These are phyloP conservation scores for Fusarium fujikuroi DNA, from an alignment of 2,329 filamentous ascomycete genomes.

Conservation along the genomic window DNA sequence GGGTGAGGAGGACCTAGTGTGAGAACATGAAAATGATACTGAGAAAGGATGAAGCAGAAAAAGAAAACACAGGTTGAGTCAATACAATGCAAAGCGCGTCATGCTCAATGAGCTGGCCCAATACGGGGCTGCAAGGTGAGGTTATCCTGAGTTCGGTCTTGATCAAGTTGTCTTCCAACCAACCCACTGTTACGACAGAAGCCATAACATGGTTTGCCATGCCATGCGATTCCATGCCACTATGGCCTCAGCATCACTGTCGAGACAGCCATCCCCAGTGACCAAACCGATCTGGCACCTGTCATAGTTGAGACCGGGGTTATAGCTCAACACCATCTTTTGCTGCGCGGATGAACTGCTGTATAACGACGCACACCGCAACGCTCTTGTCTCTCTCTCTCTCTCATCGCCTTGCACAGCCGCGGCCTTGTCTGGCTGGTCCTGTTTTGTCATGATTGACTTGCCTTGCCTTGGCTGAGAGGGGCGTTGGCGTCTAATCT, in stretches of 20 bases:
- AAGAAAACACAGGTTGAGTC: conserved; percentile 23
- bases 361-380: conserved; percentile 36
- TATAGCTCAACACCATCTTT: conserved; percentile 17
- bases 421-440: conserved; percentile 29
- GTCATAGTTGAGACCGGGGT: conserved; percentile 30
- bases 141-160: conserved; percentile 27
- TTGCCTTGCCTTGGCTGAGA: conserved; percentile 28
- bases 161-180: conserved; percentile 16
- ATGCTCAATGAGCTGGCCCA: conserved; percentile 31
- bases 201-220: conserved; percentile 11
- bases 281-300: conserved; percentile 37
- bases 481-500: conserved; percentile 37
- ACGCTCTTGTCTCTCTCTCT: conserved; percentile 28
- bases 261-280: conserved; percentile 12
- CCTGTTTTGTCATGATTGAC: conserved; percentile 10
- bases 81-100: conserved; percentile 25
- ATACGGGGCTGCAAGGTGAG: conserved; percentile 23
- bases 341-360: conserved; percentile 29
- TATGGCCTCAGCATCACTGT: conserved; percentile 35
- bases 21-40: background rate
- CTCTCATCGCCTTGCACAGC: conserved; percentile 35
- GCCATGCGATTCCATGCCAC: conserved; percentile 19
- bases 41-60: conserved; percentile 13
- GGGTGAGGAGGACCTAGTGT: background rate
- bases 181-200: conserved; percentile 11